phyloP scores from a whole-genome alignment of 1,284 basidiomycete genomes.

The Rhodofomes roseus region DNA sequence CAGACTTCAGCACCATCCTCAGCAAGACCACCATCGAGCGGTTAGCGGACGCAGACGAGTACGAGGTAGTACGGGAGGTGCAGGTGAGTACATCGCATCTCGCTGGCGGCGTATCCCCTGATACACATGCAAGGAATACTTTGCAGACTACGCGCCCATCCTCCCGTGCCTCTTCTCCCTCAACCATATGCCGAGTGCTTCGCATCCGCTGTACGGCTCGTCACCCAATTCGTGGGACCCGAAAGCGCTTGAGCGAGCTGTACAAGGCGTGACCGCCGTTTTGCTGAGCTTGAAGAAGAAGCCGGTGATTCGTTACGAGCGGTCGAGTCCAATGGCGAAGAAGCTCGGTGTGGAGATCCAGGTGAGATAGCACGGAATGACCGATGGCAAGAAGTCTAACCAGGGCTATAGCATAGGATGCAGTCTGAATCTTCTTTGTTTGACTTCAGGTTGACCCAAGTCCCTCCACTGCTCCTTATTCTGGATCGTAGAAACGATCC shows the following conservation, averaged over 20 bases:
- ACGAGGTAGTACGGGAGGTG: constrained; percentile 94
- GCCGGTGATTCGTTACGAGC: constrained; percentile 91
- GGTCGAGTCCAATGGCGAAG: constrained; percentile 89
- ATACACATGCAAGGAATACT: constrained; percentile 72
- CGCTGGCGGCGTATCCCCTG: constrained; percentile 9
- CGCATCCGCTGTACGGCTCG: constrained; percentile 67
- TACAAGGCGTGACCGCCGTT: constrained; percentile 84
- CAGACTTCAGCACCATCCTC: constrained; percentile 94
- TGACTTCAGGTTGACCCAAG: constrained; percentile 75
- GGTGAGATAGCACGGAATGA: constrained; percentile 36
- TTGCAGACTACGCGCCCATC: constrained; percentile 90
- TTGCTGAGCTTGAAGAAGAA: constrained; percentile 96
- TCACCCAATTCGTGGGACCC: constrained; percentile 65
- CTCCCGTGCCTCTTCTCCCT: constrained; percentile 88
- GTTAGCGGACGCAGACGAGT: constrained; percentile 92
- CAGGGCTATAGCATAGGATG: constrained; percentile 54
- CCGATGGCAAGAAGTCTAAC: neutral
- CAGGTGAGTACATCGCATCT: constrained; percentile 56
- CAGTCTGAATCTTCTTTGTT: constrained; percentile 71
- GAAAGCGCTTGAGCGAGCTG: constrained; percentile 73
- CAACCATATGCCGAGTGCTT: constrained; percentile 66
- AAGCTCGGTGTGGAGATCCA: constrained; percentile 86
- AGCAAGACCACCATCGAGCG: constrained; percentile 91
- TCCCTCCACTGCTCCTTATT: constrained; percentile 72
- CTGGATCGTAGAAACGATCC: constrained; percentile 96